Evolutionary conservation across 2,329 filamentous ascomycete species (phyloP), one percentile per base, ranked within the genome.

Genomic region (Botrytis fabae): DNA sequence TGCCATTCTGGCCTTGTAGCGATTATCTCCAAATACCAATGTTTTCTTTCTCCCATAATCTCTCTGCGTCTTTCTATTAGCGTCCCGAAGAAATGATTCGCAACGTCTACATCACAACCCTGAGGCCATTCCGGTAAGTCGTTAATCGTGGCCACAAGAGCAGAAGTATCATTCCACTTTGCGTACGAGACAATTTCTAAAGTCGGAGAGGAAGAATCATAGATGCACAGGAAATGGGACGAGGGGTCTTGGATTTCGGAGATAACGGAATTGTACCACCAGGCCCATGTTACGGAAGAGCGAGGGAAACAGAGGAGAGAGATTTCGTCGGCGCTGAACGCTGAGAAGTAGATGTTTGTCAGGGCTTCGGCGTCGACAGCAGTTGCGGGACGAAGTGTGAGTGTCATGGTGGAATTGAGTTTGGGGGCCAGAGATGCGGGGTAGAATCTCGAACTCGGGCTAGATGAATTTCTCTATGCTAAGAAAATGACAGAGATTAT

Each of bases 21-120:
- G 4, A 88, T 77, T 10, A 87, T 76, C 75, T 86, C 85, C 16
- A 89, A 80, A 74, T 83, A 85, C 80, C 83, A 85, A 75, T 88
- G 87, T 73, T 79, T 82, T n/a, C 79, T 81, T 6, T 78, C 79
- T 0, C 78, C 81, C 81, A 86, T 85, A 48, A 83, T 78, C 61
- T 78, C 78, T 22, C 77, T 75, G 54, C 84, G 84, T 40, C 80
- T 81, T 10, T 74, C 76, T 0, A 80, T 76, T 71, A 86, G 76
- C 0, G 78, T 78, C 0, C 79, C 79, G 66, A 86, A 85, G 78
- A 86, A 86, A 2, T 77, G 73, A 20, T 80, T 77, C 0, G 82
- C 84, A 12, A 84, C 76, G 1, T 70, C 78, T 2, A 76, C 74
- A 66, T 85, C 79, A 14, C 81, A 83, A 20, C 82, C 83, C 44